Evolutionary conservation across 2,329 filamentous ascomycete species (phyloP), one percentile per base, ranked within the genome.

Genomic region (Purpureocillium takamizusanense): DNA sequence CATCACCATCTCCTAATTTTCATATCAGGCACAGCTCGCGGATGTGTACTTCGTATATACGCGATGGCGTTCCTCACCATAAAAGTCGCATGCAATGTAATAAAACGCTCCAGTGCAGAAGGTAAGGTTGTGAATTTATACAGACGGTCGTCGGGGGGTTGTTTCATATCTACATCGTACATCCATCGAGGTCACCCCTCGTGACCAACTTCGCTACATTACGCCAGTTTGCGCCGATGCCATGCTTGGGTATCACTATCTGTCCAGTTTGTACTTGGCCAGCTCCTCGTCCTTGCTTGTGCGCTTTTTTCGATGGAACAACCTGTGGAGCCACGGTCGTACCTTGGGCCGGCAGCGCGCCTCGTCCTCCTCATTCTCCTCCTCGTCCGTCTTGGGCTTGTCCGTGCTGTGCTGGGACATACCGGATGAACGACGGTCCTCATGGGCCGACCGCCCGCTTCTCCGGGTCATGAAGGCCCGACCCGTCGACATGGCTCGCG

Each of bases 391-490:
- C 31, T 14, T 4, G 28, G 33, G 15, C 16, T 13, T 15, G 31
- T 37, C 30, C 25, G 33, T 17, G 25, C 36, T 37, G 15, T 41
- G 21, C 16, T 15, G 32, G 1, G 31, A 18, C 1, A 35, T 12
- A 4, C 11, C 5, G 3, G 38, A 32, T 13, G 23, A 13, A 31
- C n/a, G n/a, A 10, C 18, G 17, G 4, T 31, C 35, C 2, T 13
- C 32, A 23, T 13, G 14, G 10, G 29, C 28, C n/a, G 35, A 33
- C 34, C 40, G 42, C 12, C 37, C 30, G 25, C 38, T 44, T 17
- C 51, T 46, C 17, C 45, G 49, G 36, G 45, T 47, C 50, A 54
- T 50, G 25, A 52, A 54, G 6, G 48, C 43, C 33, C 48, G 45
- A 10, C 51, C 51, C 8, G 50, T 49, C 15, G 52, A 55, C 23